Evolutionary conservation across 257 asterid genomes (phyloP).

Genomic region (Plantago elongata): DNA sequence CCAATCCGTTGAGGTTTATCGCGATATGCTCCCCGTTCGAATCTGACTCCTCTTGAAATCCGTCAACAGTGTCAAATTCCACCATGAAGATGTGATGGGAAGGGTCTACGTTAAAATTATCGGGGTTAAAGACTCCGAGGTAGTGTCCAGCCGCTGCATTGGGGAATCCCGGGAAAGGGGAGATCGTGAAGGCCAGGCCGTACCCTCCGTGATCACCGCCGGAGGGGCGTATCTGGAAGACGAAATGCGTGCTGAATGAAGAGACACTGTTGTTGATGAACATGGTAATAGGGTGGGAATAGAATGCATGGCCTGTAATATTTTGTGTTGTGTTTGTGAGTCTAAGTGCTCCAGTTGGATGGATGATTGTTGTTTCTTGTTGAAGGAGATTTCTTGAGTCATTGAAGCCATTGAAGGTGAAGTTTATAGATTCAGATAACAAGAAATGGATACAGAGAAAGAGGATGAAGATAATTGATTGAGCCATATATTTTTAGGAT

Average conservation of each 20-base stretch:
- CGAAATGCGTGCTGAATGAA: slow-evolving; percentile 53
- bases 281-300: slow-evolving; percentile 33
- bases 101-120: not conserved
- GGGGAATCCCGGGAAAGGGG: slow-evolving; percentile 34
- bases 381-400: slow-evolving; percentile 20
- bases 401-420: slow-evolving; percentile 50
- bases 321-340: slow-evolving; percentile 41
- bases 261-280: slow-evolving; percentile 16
- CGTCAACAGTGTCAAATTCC: slow-evolving; percentile 63
- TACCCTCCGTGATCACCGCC: slow-evolving; percentile 36
- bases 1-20: slow-evolving; percentile 43
- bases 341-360: slow-evolving; percentile 42
- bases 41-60: slow-evolving; percentile 26
- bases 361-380: slow-evolving; percentile 22
- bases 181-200: slow-evolving; percentile 60
- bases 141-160: slow-evolving; percentile 32
- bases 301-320: slow-evolving; percentile 51
- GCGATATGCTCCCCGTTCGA: slow-evolving; percentile 48
- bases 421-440: slow-evolving; percentile 28
- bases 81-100: slow-evolving; percentile 55
- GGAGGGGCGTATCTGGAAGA: slow-evolving; percentile 45
- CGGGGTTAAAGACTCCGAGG: slow-evolving; percentile 42
- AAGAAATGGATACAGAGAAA: slow-evolving; percentile 14
- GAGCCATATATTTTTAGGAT: slow-evolving; percentile 27
- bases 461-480: slow-evolving; percentile 17